Evolutionary conservation across 2,329 filamentous ascomycete genomes (phyloP), one percentile per base, ranked within the genome.

Genomic region (Fusarium pseudocircinatum): DNA sequence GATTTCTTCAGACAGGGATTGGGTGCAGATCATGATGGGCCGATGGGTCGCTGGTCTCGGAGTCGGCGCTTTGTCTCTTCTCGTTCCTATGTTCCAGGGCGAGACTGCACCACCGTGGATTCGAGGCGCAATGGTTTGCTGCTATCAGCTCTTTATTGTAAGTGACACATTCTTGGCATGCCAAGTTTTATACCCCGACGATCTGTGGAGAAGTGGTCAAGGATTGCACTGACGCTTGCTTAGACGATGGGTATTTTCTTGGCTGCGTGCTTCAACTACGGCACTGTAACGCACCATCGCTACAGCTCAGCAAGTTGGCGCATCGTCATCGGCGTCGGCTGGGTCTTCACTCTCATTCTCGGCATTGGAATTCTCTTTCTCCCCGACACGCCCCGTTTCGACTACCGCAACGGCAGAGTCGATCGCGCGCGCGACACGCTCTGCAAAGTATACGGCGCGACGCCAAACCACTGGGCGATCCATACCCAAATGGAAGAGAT

Each of bases 11-110:
- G 75, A 79, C 0, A 76, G 74, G 4, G 82, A 82, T 14, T 93
- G 92, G 91, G 88, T 88, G 52, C 91, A 93, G 76, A 84, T 93
- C 65, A 90, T 91, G 73, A 83, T 91, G 50, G 92, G 92, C 20
- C 85, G 92, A 61, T 88, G 90, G 75, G 85, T 92, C 22, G 88
- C 90, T 20, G 92, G 92, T 58, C 83, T 93, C 4, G 91, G 91
- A 20, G 90, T 94, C 46, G 92, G 92, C 61, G 89, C 87, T 0
- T 81, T 93, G 4, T 90, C 88, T 15, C 87, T 92, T 10, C 81
- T 91, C 18, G 90, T 91, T 0, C 90, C 91, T n/a, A 91, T 94
- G 89, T 94, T 93, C 78, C 91, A 93, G 76, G 88, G 88, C n/a
- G 92, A 94, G 81, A 92, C 88, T 11, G 89, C 90, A 11, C 92